phyloP scores from a whole-genome alignment of 495 filamentous ascomycete species.

The Bathelium albidoporum region DNA sequence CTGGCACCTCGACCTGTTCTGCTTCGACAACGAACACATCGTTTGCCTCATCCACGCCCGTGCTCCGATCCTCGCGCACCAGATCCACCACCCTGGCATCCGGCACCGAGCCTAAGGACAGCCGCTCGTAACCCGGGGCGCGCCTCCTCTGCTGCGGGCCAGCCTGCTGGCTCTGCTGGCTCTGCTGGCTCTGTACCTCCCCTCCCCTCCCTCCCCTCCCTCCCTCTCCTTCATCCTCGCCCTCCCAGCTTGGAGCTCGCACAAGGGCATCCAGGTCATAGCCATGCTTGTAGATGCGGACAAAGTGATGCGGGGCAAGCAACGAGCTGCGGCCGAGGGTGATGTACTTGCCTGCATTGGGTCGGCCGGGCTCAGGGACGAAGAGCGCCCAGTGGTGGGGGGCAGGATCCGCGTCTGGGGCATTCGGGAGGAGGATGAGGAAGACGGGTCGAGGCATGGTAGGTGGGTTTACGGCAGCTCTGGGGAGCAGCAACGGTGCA shows the following conservation, averaged over 20 bases:
- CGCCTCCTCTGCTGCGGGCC: background rate
- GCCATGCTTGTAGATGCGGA: conserved; percentile 2
- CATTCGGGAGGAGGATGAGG: background rate
- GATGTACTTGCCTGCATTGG: background rate
- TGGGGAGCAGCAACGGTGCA: too few relatives aligned
- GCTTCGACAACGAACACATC: background rate
- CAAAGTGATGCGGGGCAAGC: background rate
- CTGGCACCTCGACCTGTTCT: background rate
- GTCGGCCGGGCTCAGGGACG: background rate
- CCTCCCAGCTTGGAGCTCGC: background rate
- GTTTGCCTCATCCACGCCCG: background rate
- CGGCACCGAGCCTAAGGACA: background rate
- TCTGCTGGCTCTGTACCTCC: background rate
- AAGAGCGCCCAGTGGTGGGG: conserved; percentile 2
- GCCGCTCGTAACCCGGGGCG: background rate
- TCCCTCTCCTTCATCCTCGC: background rate
- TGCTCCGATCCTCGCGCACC: background rate
- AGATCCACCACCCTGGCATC: background rate
- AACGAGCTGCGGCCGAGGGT: background rate
- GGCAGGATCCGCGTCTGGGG: background rate
- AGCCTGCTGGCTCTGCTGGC: background rate
- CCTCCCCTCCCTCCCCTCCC: background rate
- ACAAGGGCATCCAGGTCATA: background rate
- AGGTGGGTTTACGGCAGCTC: too few relatives aligned
- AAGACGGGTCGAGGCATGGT: background rate